Evolutionary conservation across 139 green algal genomes (phyloP).

Genomic region (Diplosphaera chodatii): DNA sequence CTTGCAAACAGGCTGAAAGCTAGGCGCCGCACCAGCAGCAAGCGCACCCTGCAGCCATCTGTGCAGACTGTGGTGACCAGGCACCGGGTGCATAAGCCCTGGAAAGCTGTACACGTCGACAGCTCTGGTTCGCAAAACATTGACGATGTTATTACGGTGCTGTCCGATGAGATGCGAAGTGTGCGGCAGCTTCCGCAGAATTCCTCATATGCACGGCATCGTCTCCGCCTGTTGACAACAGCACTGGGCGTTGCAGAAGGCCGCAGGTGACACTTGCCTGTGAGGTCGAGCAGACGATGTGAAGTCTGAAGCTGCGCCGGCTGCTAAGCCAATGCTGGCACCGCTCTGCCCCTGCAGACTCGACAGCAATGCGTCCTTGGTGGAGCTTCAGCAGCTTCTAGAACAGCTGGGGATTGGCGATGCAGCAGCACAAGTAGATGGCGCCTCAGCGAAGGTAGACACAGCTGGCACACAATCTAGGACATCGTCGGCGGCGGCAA

Average conservation of each 20-base stretch:
- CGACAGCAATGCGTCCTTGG: neutral
- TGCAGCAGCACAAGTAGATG: neutral
- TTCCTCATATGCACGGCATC: slow-evolving; percentile 19
- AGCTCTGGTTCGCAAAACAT: neutral
- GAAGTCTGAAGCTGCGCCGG: too few species aligned
- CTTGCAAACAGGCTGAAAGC: neutral
- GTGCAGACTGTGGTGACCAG: too few species aligned
- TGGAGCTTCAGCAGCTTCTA: slow-evolving; percentile 25
- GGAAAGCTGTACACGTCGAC: neutral
- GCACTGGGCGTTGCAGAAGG: slow-evolving; percentile 4
- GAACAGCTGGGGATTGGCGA: slow-evolving; percentile 15
- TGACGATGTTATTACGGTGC: neutral
- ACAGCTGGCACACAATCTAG: too few species aligned
- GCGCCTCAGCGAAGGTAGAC: too few species aligned
- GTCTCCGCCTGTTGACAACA: slow-evolving; percentile 4
- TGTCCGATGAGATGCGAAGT: neutral
- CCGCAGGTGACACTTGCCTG: too few species aligned
- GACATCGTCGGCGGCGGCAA: too few species aligned
- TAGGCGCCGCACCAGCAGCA: neutral
- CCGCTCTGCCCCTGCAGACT: neutral
- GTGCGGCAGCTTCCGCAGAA: slow-evolving; percentile 4
- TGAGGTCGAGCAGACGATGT: too few species aligned
- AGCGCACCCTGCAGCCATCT: neutral
- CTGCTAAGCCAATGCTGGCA: too few species aligned
- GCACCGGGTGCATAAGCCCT: neutral